A percentile compares a stretch with the other conserved stretches of the same genome.
Conservation (phyloP, 306 rosid species). For the Urtica urens region DNA sequence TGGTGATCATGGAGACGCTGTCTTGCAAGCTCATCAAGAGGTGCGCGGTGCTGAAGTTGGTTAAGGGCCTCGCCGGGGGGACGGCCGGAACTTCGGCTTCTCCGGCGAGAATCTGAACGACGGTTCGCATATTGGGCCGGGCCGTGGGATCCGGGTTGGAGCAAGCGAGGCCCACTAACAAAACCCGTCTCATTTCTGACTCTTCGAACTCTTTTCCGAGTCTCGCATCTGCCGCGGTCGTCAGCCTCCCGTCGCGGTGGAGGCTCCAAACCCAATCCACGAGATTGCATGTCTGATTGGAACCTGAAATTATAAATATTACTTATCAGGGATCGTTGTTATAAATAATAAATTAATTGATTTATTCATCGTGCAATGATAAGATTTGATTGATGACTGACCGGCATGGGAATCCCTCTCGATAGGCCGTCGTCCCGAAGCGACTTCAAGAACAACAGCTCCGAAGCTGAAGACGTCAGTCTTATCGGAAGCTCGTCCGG, state of each 20-base stretch:
- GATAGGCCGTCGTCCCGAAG: constrained; percentile 81
- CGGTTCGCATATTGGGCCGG: constrained; percentile 76
- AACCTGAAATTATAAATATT: too few species aligned
- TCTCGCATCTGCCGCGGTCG: constrained; percentile 51
- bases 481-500: constrained; percentile 85
- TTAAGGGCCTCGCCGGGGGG: constrained; percentile 58
- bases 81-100: constrained; percentile 80
- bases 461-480: constrained; percentile 93
- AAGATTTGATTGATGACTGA: too few species aligned
- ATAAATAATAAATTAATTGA: too few species aligned
- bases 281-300: too few species aligned
- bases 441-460: constrained; percentile 92
- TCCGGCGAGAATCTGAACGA: constrained; percentile 80
- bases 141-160: constrained; percentile 70
- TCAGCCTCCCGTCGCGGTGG: constrained; percentile 63
- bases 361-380: too few species aligned
- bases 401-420: constrained; percentile 43
- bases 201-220: constrained; percentile 55
- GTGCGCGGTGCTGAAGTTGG: constrained; percentile 60
- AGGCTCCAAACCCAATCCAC: constrained; percentile 98
- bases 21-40: constrained; percentile 69
- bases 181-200: constrained; percentile 54
- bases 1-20: constrained; percentile 65
- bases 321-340: too few species aligned
- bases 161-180: constrained; percentile 71